Evolutionary conservation across 352 stramenopile genomes (phyloP), one percentile per base, ranked within the genome.

Genomic region (Phytophthora melonis): DNA sequence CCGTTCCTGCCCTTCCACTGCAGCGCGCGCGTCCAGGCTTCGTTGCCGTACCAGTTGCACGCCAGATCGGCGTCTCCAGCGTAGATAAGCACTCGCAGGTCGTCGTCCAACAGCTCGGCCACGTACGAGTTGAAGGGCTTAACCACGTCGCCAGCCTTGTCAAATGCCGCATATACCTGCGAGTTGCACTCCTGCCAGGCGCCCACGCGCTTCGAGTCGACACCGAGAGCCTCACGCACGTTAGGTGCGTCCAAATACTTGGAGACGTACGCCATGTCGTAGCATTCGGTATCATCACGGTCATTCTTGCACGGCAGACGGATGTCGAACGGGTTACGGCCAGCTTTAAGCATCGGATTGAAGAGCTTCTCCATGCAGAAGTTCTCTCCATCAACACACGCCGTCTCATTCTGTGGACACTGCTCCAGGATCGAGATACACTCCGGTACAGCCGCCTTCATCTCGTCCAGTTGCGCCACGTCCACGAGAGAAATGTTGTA

Each of bases 41-140:
- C 64, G 72, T 98, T 98, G 21, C 97, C 97, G 36, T 98, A 72
- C 84, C 97, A 99, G 72, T 99, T 99, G 82, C 93, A 98, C 58
- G 98, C 95, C 65, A 98, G 83, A 63, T 92, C 84, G 25, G 94
- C 84, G 76, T 99, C 97, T 49, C 97, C 97, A 11, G 93, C 92
- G 84, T 99, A 99, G 55, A 99, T 94, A 13, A 99, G 82, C 7
- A 98, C 94, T 5, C 85, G 86, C 4, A 92, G 65, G 16, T 54
- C 68, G 21, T 74, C 80, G 36, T 92, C 63, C 18, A 99, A 78
- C 58, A 99, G 68, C 36, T 97, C 89, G 0, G 85, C 82, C 10
- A 99, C 76, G 56, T 92, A 91, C 9, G 77, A 58, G 30, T 88
- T 82, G 70, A 96, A 98, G 19, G 95, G 81, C 67, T 97, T 94